Conservation (phyloP, 805 yeast species). For the Saturnispora gosingensis region DNA sequence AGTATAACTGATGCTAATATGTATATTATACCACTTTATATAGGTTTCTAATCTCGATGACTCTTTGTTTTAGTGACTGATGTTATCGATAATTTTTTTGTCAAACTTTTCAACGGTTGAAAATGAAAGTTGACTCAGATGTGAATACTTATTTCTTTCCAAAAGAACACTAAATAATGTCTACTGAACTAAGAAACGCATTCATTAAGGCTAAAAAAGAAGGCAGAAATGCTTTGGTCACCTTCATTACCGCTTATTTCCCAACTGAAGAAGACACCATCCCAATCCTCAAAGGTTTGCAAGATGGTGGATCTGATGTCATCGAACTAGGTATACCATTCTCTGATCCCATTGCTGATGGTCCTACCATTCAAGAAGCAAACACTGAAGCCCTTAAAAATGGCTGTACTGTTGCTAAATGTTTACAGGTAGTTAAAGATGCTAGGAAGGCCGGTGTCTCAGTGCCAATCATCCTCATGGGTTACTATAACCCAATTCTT, state of each 20-base stretch:
- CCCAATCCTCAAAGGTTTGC: constrained; percentile 78
- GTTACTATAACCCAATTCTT: constrained; percentile 91
- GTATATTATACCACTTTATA: not conserved
- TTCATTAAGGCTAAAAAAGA: constrained; percentile 26
- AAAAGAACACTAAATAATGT: constrained; percentile 14
- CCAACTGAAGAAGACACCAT: constrained; percentile 85
- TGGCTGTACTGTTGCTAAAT: constrained; percentile 62
- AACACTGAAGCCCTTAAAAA: constrained; percentile 75
- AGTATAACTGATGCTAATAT: not conserved
- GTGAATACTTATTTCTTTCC: not conserved
- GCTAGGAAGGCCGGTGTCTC: constrained; percentile 82
- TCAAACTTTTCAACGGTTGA: not conserved
- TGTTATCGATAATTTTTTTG: not conserved
- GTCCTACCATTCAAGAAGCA: constrained; percentile 91
- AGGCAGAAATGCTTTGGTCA: constrained; percentile 76
- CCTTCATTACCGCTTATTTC: constrained; percentile 90
- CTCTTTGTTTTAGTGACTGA: not conserved
- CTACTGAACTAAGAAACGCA: constrained; percentile 28
- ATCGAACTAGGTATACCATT: constrained; percentile 95
- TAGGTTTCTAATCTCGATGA: not conserved
- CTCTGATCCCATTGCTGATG: constrained; percentile 98
- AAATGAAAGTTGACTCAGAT: not conserved
- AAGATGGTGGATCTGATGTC: constrained; percentile 91
- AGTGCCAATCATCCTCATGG: constrained; percentile 90
- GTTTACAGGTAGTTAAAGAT: constrained; percentile 58